Base-by-base conservation (phyloP, 257 asterid species). In the Solanum medicagineum region DNA sequence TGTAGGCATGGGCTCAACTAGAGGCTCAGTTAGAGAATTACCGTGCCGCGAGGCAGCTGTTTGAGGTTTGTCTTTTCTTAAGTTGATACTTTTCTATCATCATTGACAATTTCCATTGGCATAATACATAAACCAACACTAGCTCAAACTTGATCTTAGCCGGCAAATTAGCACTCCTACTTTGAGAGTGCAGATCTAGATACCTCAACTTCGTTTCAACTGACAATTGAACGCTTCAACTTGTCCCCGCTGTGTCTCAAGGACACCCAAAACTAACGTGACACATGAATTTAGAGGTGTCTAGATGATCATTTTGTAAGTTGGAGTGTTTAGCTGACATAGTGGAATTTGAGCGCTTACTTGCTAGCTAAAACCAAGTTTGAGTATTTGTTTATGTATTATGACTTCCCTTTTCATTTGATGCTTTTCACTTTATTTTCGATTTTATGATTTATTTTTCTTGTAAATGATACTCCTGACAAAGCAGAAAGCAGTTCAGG, bases 1-100 rank as follows among this genome's bases (percentile, higher is more conserved):
- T 26, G 80, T 86, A 96, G 99, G 98, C 99, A 26, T 96, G 99
- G 99, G 99, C 99, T 80, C 99, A 96, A 88, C 96, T 96, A 66
- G 98, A 96, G 93, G 98, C 92, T 51, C 97, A 90, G 59, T 93
- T 85, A 89, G 97, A 92, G 91, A 95, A 96, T 66, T 88, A 75
- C 73, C 60, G 69, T 20, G 82, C 89, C n/a, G 99, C 98, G 65
- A 87, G 93, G 90, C 85, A 80, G 84, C 98, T 93, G 54, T 96
- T 96, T 51, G 96, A 96, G 99, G 99, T 94, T 56, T 15, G 87
- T 83, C 65, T 14, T 83, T 74, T 53, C 65, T 8, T 15, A 77
- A 51, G 47, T 77, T 77, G 45, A 57, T 17, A 19, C 47, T 66
- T 55, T 83, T 44, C 0, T 1, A 74, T 74, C 42, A 0, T 22